These are phyloP conservation scores for Vicia villosa DNA, from an alignment of 306 rosid species.

Conservation along the genomic window DNA sequence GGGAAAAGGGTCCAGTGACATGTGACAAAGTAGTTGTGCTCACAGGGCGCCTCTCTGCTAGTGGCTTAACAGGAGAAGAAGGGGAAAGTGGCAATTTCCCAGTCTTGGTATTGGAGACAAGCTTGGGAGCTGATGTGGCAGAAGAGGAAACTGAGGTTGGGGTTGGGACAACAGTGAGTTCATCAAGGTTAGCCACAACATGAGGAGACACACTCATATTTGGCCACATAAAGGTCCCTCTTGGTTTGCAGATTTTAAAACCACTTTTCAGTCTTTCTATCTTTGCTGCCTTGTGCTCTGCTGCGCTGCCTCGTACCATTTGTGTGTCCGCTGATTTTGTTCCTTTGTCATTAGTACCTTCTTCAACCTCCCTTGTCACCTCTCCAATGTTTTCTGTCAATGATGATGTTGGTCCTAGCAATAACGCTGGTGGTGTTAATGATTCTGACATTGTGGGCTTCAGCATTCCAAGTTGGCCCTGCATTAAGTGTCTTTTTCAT, in stretches of 20 bases:
- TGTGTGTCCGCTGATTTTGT: conserved; percentile 40
- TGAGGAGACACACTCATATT: conserved; percentile 45
- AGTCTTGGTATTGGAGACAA: conserved; percentile 9
- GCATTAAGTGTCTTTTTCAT: conserved; percentile 39
- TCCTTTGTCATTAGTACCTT: conserved; percentile 30
- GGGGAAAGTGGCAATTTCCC: conserved; percentile 37
- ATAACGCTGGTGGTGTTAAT: conserved; percentile 35
- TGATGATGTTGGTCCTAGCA: conserved; percentile 36
- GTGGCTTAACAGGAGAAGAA: conserved; percentile 67
- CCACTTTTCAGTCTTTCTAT: conserved; percentile 79
- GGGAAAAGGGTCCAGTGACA: conserved; percentile 42
- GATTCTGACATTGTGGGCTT: conserved; percentile 51
- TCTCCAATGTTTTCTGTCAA: conserved; percentile 42
- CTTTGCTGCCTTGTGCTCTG: conserved; percentile 66
- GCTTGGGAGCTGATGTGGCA: conserved; percentile 36
- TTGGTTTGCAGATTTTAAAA: conserved; percentile 78
- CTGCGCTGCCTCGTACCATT: conserved; percentile 25
- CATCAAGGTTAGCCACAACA: conserved; percentile 40
- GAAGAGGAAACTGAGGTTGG: conserved; percentile 74
- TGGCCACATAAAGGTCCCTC: conserved; percentile 77
- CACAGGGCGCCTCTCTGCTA: conserved; percentile 66
- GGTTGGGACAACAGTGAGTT: conserved; percentile 51
- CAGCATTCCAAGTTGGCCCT: conserved; percentile 59
- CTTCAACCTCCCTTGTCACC: conserved; percentile 38
- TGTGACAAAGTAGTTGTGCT: conserved; percentile 49